Conservation (phyloP, 176 grass and related monocot species). For the Guadua angustifolia region DNA sequence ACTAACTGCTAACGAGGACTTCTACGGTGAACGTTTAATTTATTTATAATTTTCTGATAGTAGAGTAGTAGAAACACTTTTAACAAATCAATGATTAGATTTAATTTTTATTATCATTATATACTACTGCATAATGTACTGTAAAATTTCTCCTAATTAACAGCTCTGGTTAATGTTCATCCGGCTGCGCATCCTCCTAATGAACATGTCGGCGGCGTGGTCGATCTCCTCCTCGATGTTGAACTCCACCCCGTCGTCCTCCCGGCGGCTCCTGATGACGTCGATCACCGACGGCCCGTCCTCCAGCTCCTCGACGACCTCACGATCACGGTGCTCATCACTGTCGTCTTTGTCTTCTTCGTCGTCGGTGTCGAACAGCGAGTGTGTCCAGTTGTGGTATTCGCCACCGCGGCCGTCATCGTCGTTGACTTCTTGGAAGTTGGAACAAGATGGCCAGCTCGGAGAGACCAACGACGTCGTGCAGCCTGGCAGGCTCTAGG, state of each 20-base stretch:
- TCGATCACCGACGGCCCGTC: slow-evolving; percentile 70
- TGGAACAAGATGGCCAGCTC: slow-evolving; percentile 33
- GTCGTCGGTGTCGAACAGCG: slow-evolving; percentile 45
- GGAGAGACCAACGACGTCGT: not conserved
- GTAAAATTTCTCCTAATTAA: not conserved
- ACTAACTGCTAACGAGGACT: not conserved
- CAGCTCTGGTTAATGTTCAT: slow-evolving; percentile 54
- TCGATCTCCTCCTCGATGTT: slow-evolving; percentile 85
- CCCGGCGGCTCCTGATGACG: slow-evolving; percentile 59
- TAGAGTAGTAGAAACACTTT: too few species aligned
- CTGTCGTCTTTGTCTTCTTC: too few species aligned
- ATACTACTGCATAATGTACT: too few species aligned
- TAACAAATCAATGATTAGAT: too few species aligned
- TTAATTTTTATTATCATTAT: too few species aligned
- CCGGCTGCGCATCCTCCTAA: slow-evolving; percentile 59
- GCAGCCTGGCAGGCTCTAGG: not conserved
- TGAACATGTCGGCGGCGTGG: slow-evolving; percentile 75
- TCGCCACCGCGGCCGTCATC: not conserved
- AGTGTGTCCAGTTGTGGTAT: slow-evolving; percentile 42
- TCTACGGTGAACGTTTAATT: too few species aligned
- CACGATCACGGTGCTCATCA: too few species aligned
- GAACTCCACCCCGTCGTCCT: slow-evolving; percentile 70
- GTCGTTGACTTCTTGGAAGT: slow-evolving; percentile 31
- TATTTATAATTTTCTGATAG: too few species aligned
- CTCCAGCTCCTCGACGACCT: too few species aligned